Evolutionary conservation across 768 basidiomycete species (phyloP).

Genomic region (Fistulinella prunicolor): DNA sequence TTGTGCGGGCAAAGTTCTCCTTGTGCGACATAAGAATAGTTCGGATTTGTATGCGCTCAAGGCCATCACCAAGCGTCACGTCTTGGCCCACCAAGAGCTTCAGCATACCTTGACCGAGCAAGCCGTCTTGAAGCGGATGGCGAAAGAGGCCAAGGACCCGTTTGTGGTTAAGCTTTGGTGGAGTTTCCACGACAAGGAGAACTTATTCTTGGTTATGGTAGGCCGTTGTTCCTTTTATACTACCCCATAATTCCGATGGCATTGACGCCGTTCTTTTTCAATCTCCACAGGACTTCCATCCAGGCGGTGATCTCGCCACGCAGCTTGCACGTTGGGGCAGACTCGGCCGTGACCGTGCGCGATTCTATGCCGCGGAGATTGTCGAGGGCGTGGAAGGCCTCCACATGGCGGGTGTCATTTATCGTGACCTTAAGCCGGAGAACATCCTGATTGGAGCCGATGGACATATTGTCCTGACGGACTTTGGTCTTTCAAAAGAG

Average conservation of each 20-base stretch:
- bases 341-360: constrained; percentile 87
- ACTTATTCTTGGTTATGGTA: constrained; percentile 94
- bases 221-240: constrained; percentile 21
- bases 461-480: constrained; percentile 95
- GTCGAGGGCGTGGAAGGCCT: constrained; percentile 95
- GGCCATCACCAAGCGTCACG: constrained; percentile 96
- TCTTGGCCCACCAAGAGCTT: constrained; percentile 93
- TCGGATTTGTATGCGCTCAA: constrained; percentile 86
- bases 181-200: constrained; percentile 98
- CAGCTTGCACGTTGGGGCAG: constrained; percentile 96
- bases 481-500: constrained; percentile 94
- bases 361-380: constrained; percentile 97
- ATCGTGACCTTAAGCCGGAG: constrained; percentile 96
- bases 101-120: constrained; percentile 97
- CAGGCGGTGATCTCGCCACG: constrained; percentile 95
- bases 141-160: constrained; percentile 81
- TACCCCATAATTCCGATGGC: background rate
- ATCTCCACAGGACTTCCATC: constrained; percentile 81
- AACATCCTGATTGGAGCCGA: constrained; percentile 92
- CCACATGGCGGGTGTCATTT: constrained; percentile 92
- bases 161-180: constrained; percentile 96
- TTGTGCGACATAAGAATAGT: constrained; percentile 78
- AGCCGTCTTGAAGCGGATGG: constrained; percentile 91
- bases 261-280: constrained; percentile 18
- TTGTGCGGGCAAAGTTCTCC: constrained; percentile 93